Conservation (phyloP, 495 filamentous ascomycete genomes). For the Talaromyces wortmannii region DNA sequence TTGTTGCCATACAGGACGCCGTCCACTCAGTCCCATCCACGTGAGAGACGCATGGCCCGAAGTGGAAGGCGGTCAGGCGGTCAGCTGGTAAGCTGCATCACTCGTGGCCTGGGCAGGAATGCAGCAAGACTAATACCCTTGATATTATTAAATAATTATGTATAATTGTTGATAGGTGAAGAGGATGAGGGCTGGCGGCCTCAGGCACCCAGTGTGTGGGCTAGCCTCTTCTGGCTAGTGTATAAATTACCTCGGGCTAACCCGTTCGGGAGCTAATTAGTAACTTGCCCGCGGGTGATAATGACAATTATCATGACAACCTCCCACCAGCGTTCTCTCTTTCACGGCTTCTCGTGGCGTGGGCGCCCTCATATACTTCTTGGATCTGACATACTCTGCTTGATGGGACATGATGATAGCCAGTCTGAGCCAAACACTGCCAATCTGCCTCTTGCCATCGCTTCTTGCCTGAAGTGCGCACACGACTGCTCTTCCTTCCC, state of each 20-base stretch:
- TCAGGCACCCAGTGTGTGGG: background rate
- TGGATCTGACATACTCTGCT: background rate
- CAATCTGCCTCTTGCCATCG: background rate
- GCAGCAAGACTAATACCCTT: too few species aligned
- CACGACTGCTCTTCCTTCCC: constrained; percentile 1
- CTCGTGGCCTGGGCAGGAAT: background rate
- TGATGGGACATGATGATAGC: constrained; percentile 1
- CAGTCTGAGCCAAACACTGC: background rate
- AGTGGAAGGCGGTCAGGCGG: background rate
- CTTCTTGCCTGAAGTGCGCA: constrained; percentile 5
- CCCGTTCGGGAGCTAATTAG: background rate
- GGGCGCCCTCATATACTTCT: background rate
- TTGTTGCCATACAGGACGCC: constrained; percentile 6
- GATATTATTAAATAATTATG: too few species aligned
- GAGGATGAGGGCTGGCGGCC: background rate
- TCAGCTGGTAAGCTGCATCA: background rate
- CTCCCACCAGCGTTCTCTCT: background rate
- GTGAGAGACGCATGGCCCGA: background rate
- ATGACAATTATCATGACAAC: background rate
- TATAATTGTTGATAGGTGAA: too few species aligned
- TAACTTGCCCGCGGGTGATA: background rate
- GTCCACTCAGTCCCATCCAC: background rate
- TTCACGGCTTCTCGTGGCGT: background rate
- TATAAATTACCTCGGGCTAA: background rate
- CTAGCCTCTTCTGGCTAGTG: background rate